Conservation (phyloP, 805 yeast species). For the Wickerhamiella galacta region DNA sequence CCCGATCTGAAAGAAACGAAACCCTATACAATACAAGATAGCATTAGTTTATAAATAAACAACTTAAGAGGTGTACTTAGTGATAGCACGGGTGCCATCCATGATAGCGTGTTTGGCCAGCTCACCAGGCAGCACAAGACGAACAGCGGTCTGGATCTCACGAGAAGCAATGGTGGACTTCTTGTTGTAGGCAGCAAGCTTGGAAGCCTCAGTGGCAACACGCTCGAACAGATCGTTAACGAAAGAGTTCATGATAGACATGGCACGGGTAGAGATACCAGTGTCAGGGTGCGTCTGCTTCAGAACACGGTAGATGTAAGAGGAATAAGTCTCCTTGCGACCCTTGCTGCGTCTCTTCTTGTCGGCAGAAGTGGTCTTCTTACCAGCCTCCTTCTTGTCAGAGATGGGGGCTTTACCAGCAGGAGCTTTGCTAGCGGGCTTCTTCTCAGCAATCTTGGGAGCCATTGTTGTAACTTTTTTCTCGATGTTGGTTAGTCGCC, state of each 20-base stretch:
- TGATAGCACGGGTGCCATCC: constrained; percentile 97
- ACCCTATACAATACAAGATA: neutral
- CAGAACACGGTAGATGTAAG: constrained; percentile 95
- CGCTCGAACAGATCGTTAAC: constrained; percentile 97
- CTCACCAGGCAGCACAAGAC: constrained; percentile 97
- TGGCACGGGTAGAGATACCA: constrained; percentile 97
- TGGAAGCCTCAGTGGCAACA: constrained; percentile 94
- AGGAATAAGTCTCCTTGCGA: constrained; percentile 96
- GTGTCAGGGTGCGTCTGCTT: constrained; percentile 99
- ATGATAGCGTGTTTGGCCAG: constrained; percentile 96
- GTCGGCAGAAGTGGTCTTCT: constrained; percentile 73
- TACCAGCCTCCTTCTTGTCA: constrained; percentile 80
- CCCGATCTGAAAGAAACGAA: no score
- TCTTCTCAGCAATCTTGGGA: constrained; percentile 41
- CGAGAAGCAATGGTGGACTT: constrained; percentile 95
- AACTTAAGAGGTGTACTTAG: constrained; percentile 67
- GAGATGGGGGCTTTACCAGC: constrained; percentile 93
- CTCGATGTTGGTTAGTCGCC: constrained; percentile 13
- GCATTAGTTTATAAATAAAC: constrained; percentile 10
- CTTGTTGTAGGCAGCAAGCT: constrained; percentile 97
- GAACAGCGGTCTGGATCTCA: constrained; percentile 97
- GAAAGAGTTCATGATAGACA: constrained; percentile 97
- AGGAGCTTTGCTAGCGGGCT: constrained; percentile 37
- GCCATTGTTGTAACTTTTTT: constrained; percentile 25
- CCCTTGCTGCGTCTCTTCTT: constrained; percentile 85